Conservation (phyloP, 2,329 filamentous ascomycete species). For the Stemphylium lycopersici region DNA sequence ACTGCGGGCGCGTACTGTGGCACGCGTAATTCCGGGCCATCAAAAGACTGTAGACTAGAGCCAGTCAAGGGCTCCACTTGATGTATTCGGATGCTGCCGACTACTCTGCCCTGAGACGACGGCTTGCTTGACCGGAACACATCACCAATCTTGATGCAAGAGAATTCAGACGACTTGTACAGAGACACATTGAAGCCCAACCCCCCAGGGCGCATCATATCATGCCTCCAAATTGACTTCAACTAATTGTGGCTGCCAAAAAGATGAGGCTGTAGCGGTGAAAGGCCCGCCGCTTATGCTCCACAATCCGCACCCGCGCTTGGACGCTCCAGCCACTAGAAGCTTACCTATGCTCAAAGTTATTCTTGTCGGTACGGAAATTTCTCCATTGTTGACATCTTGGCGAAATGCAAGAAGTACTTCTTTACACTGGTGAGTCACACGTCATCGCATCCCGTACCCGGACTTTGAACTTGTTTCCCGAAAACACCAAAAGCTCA, state of each 20-base stretch:
- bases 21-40: slow-evolving; percentile 27
- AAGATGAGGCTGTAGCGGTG: slow-evolving; percentile 41
- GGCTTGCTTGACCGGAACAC: slow-evolving; percentile 33
- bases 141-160: slow-evolving; percentile 23
- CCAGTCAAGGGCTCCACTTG: slow-evolving; percentile 29
- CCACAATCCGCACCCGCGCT: slow-evolving; percentile 31
- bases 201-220: slow-evolving; percentile 24
- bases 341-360: slow-evolving; percentile 11
- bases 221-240: slow-evolving; percentile 16
- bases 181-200: slow-evolving; percentile 39
- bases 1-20: slow-evolving; percentile 28
- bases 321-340: slow-evolving; percentile 24
- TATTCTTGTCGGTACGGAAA: slow-evolving; percentile 25
- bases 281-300: slow-evolving; percentile 32
- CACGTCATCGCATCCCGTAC: slow-evolving; percentile 9
- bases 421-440: slow-evolving; percentile 23
- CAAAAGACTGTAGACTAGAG: slow-evolving; percentile 17
- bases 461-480: not conserved
- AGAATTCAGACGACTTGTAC: slow-evolving; percentile 13
- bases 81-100: slow-evolving; percentile 22
- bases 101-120: slow-evolving; percentile 28
- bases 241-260: slow-evolving; percentile 31
- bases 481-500: slow-evolving; percentile 21
- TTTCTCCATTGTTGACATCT: slow-evolving; percentile 19
- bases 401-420: slow-evolving; percentile 26